These are phyloP conservation scores for Postia placenta DNA, from an alignment of 768 basidiomycete genomes.

Conservation along the genomic window DNA sequence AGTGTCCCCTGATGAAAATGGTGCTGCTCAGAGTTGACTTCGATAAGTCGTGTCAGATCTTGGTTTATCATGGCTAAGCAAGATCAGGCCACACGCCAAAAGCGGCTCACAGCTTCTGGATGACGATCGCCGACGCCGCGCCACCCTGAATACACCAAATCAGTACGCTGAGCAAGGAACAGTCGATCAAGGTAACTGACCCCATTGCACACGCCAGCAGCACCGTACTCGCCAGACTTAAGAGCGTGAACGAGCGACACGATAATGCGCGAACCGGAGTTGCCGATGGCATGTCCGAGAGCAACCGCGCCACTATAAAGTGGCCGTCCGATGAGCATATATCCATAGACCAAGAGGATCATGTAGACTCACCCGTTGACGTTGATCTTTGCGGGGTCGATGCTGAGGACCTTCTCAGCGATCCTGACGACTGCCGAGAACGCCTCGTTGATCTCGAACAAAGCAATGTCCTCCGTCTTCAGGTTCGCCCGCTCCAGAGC, in stretches of 20 bases:
- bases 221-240: slow-evolving; percentile 89
- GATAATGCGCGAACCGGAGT: slow-evolving; percentile 90
- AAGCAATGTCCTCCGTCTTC: slow-evolving; percentile 74
- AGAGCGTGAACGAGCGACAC: slow-evolving; percentile 91
- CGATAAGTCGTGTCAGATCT: too few relatives aligned
- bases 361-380: slow-evolving; percentile 62
- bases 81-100: too few relatives aligned
- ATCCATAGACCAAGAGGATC: not conserved
- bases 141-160: slow-evolving; percentile 56
- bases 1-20: not conserved
- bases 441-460: slow-evolving; percentile 97
- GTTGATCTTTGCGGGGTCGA: slow-evolving; percentile 89
- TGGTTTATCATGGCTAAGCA: too few relatives aligned
- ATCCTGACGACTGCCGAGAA: slow-evolving; percentile 93
- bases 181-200: slow-evolving; percentile 41
- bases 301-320: slow-evolving; percentile 85
- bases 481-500: slow-evolving; percentile 87
- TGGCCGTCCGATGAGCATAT: slow-evolving; percentile 11
- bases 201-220: slow-evolving; percentile 95
- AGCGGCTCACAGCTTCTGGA: slow-evolving; percentile 80
- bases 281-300: slow-evolving; percentile 94
- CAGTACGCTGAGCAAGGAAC: slow-evolving; percentile 4
- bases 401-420: slow-evolving; percentile 78
- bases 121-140: slow-evolving; percentile 84
- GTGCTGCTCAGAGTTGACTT: too few relatives aligned